Evolutionary conservation across 2,329 filamentous ascomycete genomes (phyloP), one percentile per base, ranked within the genome.

Genomic region (Xylariaceae sp.): DNA sequence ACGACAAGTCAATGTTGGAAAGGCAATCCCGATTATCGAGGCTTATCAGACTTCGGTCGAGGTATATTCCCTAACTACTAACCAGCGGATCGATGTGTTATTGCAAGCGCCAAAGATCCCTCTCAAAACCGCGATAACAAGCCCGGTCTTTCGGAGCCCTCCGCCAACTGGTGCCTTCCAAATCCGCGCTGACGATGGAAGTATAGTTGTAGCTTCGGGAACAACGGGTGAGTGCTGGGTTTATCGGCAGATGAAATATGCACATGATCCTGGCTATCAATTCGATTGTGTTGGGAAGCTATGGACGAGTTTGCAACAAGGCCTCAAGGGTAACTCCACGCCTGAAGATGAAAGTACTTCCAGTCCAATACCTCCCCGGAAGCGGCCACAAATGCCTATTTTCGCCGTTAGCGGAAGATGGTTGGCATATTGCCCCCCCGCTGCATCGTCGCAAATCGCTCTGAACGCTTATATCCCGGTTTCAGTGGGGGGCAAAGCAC

Each of bases 1-100:
- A 60, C 72, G 73, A 60, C 73, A 72, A 37, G 67, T 64, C 39
- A 63, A 64, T 50, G 64, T 70, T 47, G 73, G 64, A 27, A 74
- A 72, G 48, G 62, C 67, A 48, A 55, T 67, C 32, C 61, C 73
- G 32, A 62, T 70, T 4, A 77, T 86, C 53, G 81, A 83, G 43
- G 80, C 81, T 40, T 95, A 93, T 66, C 92, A 96, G 71, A 97
- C 92, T 0, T 87, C 88, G 0, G 91, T 96, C 5, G 91, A 97
- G 63, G 77, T 97, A 0, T 96, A 93, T 71, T 97, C 92, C 1
- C 75, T 97, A 55, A 85, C 83, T 62, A 89, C 86, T n/a, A 86
- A 86, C 63, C 80, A 83, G 57, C 82, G 84, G 50, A 73, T 97
- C 49, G 82, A 86, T 21, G 88, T 89, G 0, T 76, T 97, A 7